Conservation (phyloP, 495 filamentous ascomycete species). For the Arthonia radiata region DNA sequence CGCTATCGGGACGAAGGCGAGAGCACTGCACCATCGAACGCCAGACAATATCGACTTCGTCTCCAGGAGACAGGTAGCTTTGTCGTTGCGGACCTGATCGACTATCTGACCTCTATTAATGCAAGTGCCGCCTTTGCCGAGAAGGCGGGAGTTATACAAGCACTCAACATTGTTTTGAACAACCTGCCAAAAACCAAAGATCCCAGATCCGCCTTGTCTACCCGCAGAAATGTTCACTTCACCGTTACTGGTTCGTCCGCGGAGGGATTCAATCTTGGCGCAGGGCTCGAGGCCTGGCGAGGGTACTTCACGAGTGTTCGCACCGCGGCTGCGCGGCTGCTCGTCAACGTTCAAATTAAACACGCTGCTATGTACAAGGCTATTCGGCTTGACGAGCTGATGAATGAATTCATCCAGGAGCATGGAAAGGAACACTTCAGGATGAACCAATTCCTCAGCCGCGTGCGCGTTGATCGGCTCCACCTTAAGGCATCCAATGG, state of each 20-base stretch:
- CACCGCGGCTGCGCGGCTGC: conserved; percentile 33
- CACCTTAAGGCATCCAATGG: conserved; percentile 17
- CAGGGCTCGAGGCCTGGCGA: conserved; percentile 26
- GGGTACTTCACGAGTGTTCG: conserved; percentile 47
- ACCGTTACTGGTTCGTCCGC: conserved; percentile 4
- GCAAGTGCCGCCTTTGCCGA: conserved; percentile 15
- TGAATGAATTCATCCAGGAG: neutral
- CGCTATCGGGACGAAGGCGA: conserved; percentile 17
- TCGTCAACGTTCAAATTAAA: conserved; percentile 32
- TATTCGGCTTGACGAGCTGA: conserved; percentile 5
- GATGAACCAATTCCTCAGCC: conserved; percentile 22
- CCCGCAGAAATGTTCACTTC: conserved; percentile 19
- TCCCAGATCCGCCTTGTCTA: conserved; percentile 16
- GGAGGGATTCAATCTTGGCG: conserved; percentile 6
- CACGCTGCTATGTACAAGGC: conserved; percentile 19
- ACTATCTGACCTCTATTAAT: conserved; percentile 27
- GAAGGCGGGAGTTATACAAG: conserved; percentile 22
- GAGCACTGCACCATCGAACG: conserved; percentile 16
- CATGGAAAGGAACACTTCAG: neutral
- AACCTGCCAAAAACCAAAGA: conserved; percentile 15
- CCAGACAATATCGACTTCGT: conserved; percentile 21
- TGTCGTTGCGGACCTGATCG: conserved; percentile 22
- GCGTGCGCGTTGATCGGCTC: conserved; percentile 16
- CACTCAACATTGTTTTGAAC: conserved; percentile 22
- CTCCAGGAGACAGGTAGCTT: conserved; percentile 19